These are phyloP conservation scores for Torulaspora franciscae DNA, from an alignment of 805 yeast species.

Conservation along the genomic window DNA sequence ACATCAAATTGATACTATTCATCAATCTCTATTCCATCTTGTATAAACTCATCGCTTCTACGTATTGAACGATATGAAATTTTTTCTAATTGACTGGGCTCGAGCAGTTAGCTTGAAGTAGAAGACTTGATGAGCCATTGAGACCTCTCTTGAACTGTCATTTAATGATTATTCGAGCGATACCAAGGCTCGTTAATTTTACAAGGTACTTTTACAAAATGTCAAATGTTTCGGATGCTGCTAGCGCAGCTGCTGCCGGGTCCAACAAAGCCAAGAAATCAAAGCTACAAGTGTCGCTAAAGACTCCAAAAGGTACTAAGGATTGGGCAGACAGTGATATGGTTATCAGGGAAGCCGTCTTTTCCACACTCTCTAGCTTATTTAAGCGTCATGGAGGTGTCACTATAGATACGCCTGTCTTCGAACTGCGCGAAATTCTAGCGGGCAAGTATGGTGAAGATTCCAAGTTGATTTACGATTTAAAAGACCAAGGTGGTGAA, in stretches of 20 bases:
- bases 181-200: neutral
- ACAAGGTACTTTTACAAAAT: conserved; percentile 11
- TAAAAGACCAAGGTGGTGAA: conserved; percentile 99
- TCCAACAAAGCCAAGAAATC: conserved; percentile 37
- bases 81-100: conserved; percentile 4
- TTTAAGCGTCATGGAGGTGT: conserved; percentile 98
- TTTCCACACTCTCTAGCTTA: conserved; percentile 60
- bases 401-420: conserved; percentile 97
- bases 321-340: conserved; percentile 99
- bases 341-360: conserved; percentile 88
- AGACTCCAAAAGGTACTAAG: conserved; percentile 95
- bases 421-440: conserved; percentile 89
- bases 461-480: conserved; percentile 89
- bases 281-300: conserved; percentile 65
- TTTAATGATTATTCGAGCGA: conserved; percentile 11
- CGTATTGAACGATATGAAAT: conserved; percentile 14
- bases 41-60: conserved; percentile 1
- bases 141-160: neutral
- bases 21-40: neutral
- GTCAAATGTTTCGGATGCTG: conserved; percentile 18
- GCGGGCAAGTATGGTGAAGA: conserved; percentile 99
- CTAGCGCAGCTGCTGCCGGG: conserved; percentile 15
- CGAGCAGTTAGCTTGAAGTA: neutral
- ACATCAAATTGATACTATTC: neutral
- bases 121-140: conserved; percentile 1